A percentile compares a stretch with the other conserved stretches of the same genome.
Evolutionary conservation across 495 filamentous ascomycete species (phyloP).

Genomic region (Trichocladium uniseriatum): DNA sequence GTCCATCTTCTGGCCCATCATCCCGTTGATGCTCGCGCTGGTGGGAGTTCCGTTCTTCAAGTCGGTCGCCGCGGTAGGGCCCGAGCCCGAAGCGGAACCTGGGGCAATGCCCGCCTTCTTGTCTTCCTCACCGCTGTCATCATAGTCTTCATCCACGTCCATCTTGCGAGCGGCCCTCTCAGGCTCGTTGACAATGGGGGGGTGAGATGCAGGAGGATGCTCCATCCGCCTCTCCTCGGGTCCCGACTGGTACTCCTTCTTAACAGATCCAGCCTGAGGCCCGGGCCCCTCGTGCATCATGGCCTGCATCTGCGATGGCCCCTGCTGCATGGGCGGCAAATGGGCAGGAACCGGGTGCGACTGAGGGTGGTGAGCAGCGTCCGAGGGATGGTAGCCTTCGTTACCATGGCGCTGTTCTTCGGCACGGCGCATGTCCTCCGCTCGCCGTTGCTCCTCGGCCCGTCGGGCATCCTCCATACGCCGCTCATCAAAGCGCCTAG

Average conservation of each 20-base stretch:
- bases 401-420: conserved; percentile 59
- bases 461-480: conserved; percentile 35
- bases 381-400: conserved; percentile 79
- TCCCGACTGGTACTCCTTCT: conserved; percentile 49
- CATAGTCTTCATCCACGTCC: conserved; percentile 93
- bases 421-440: conserved; percentile 37
- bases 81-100: conserved; percentile 20
- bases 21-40: conserved; percentile 36
- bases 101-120: conserved; percentile 43
- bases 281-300: conserved; percentile 42
- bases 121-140: conserved; percentile 86
- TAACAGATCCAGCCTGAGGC: conserved; percentile 38
- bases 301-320: conserved; percentile 48
- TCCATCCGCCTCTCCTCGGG: conserved; percentile 41
- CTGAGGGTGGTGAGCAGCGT: conserved; percentile 79
- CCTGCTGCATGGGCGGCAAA: conserved; percentile 56
- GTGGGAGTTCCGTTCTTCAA: conserved; percentile 40
- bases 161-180: conserved; percentile 89
- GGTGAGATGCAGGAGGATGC: conserved; percentile 38
- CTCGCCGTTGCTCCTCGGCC: conserved; percentile 43
- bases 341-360: conserved; percentile 59
- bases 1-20: conserved; percentile 38
- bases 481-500: conserved; percentile 49
- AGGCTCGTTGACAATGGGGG: conserved; percentile 44
- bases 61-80: conserved; percentile 26